Conservation (phyloP, 2,329 filamentous ascomycete genomes). For the Trichoderma gracile region DNA sequence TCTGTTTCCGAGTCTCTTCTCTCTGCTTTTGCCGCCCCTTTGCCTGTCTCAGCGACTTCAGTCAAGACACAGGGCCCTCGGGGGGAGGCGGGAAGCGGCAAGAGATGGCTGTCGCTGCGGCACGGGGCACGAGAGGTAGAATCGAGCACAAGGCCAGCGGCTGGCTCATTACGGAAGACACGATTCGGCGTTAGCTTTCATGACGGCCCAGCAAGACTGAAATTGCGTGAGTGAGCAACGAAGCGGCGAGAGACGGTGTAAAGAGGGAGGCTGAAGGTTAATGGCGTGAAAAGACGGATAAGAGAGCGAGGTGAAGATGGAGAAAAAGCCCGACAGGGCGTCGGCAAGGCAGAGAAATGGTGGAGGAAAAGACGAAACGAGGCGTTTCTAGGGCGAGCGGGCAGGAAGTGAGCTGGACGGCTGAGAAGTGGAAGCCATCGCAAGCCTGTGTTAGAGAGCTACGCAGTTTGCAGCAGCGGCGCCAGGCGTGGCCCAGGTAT, state of each 20-base stretch:
- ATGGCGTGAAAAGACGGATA: neutral
- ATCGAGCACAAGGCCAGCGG: slow-evolving; percentile 7
- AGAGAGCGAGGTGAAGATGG: neutral
- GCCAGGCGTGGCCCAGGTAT: slow-evolving; percentile 7
- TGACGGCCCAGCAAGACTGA: neutral
- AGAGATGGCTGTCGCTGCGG: neutral
- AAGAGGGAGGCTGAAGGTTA: neutral
- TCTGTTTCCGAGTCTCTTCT: no score
- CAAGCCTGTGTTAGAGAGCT: slow-evolving; percentile 11
- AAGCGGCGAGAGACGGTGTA: neutral
- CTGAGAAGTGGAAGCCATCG: slow-evolving; percentile 17
- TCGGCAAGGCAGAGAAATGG: neutral
- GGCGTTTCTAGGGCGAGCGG: slow-evolving; percentile 15
- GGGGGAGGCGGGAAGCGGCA: neutral
- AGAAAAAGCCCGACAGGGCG: neutral
- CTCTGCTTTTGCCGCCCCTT: neutral
- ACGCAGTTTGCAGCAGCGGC: slow-evolving; percentile 6
- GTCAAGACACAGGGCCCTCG: neutral
- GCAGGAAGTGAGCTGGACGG: neutral
- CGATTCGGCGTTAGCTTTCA: slow-evolving; percentile 4
- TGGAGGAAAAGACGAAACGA: slow-evolving; percentile 2
- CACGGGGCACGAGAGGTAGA: neutral
- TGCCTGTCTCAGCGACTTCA: neutral
- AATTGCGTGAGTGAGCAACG: neutral
- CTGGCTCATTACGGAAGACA: slow-evolving; percentile 17